These are phyloP conservation scores for Monilinia vaccinii-corymbosi DNA, from an alignment of 2,329 filamentous ascomycete genomes.

Conservation along the genomic window DNA sequence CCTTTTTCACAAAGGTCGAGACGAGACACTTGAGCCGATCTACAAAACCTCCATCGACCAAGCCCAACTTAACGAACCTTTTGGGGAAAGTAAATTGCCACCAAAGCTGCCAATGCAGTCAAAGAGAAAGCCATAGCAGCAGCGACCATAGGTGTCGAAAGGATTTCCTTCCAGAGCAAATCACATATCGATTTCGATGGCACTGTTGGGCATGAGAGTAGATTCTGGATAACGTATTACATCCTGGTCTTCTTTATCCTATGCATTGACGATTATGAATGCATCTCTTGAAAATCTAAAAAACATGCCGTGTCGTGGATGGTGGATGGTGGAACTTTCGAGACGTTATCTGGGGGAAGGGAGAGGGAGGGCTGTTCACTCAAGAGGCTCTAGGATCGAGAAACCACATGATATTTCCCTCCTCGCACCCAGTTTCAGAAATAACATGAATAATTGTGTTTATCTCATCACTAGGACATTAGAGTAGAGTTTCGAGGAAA, in stretches of 20 bases:
- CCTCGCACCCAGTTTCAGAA: not conserved
- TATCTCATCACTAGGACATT: no score
- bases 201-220: not conserved
- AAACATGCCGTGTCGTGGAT: not conserved
- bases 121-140: not conserved
- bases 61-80: not conserved
- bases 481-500: no score
- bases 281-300: not conserved
- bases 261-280: not conserved
- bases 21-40: not conserved
- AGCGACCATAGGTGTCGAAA: not conserved
- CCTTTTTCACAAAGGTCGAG: not conserved
- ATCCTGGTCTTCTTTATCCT: not conserved
- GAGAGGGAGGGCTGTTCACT: no score
- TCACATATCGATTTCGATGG: not conserved
- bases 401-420: not conserved
- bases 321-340: not conserved
- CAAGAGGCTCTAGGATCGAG: not conserved
- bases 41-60: not conserved
- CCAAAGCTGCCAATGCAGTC: not conserved
- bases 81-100: not conserved
- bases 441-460: not conserved
- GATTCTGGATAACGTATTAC: not conserved
- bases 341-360: not conserved
- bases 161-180: not conserved